Evolutionary conservation across 2,329 filamentous ascomycete species (phyloP).

Genomic region (Epichloe aotearoae): DNA sequence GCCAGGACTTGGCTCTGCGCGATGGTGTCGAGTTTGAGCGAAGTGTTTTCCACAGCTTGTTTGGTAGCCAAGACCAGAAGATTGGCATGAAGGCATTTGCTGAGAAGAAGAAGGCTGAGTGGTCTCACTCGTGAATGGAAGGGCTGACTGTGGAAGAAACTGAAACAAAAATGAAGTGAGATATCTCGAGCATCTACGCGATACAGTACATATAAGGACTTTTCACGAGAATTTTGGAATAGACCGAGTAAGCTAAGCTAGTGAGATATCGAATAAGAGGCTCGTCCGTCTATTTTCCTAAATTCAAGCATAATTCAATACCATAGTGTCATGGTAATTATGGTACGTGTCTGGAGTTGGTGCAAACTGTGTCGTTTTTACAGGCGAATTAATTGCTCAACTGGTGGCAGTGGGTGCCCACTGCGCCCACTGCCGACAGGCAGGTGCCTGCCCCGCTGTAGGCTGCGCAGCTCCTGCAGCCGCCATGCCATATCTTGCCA

Average conservation of each 20-base stretch:
- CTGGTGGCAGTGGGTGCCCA: no score
- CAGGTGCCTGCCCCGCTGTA: background rate
- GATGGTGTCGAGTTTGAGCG: constrained; percentile 95
- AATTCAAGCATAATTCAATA: no score
- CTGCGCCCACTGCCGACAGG: no score
- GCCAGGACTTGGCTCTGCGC: constrained; percentile 73
- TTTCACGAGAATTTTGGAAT: no score
- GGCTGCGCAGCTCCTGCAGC: background rate
- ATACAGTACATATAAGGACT: no score
- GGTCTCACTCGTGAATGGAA: constrained; percentile 56
- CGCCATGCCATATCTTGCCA: background rate
- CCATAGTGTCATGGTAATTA: no score
- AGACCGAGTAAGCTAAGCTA: no score
- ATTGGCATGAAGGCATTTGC: constrained; percentile 93
- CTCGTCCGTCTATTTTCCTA: no score
- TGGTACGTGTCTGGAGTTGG: no score
- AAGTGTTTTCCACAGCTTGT: constrained; percentile 81
- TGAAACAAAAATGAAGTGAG: background rate
- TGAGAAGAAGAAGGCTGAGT: constrained; percentile 86
- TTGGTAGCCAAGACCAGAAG: constrained; percentile 94
- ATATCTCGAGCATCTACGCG: background rate
- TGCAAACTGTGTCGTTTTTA: no score
- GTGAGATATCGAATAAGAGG: no score
- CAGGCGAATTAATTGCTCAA: no score
- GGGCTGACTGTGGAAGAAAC: background rate